Conservation (phyloP, 805 yeast species). For the Candida verbasci region DNA sequence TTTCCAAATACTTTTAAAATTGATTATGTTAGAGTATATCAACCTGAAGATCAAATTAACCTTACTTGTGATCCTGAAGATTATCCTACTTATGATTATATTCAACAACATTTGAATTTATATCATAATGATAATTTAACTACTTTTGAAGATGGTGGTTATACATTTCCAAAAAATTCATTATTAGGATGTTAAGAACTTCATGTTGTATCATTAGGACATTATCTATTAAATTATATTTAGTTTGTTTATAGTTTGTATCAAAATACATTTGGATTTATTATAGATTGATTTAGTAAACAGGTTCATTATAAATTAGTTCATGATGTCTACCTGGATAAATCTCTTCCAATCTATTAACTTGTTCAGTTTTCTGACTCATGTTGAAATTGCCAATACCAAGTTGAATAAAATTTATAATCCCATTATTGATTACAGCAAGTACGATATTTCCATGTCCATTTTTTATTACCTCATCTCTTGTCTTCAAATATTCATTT, state of each 20-base stretch:
- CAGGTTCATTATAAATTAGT: constrained; percentile 9
- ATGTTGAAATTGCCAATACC: constrained; percentile 45
- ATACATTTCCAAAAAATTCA: constrained; percentile 30
- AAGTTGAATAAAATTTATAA: constrained; percentile 60
- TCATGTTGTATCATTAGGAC: too few species aligned
- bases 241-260: neutral
- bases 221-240: too few species aligned
- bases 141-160: constrained; percentile 70
- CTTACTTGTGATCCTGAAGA: constrained; percentile 79
- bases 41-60: constrained; percentile 55
- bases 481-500: constrained; percentile 21
- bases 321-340: constrained; percentile 16
- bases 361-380: constrained; percentile 8
- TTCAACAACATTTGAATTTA: constrained; percentile 59
- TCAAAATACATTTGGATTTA: neutral
- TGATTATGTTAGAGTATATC: constrained; percentile 84
- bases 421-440: constrained; percentile 76
- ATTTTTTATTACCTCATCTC: constrained; percentile 42
- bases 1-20: constrained; percentile 74
- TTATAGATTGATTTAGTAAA: neutral
- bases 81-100: constrained; percentile 80
- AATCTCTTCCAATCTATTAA: constrained; percentile 14
- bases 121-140: constrained; percentile 67
- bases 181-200: constrained; percentile 17
- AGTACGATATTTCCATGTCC: constrained; percentile 53